These are phyloP conservation scores for Triticum urartu DNA, from an alignment of 176 grass and related monocot genomes.

Conservation along the genomic window DNA sequence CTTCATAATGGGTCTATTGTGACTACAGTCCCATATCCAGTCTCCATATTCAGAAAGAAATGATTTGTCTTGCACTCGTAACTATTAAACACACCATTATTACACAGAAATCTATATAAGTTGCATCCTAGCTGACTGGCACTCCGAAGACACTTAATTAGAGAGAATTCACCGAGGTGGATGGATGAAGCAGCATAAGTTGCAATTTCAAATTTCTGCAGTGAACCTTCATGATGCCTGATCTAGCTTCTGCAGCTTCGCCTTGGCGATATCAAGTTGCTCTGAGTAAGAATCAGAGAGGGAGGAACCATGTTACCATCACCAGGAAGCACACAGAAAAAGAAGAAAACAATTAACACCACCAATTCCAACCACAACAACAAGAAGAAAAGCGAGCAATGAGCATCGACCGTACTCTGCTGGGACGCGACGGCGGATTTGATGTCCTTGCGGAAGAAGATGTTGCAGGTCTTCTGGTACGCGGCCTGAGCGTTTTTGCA, in stretches of 20 bases:
- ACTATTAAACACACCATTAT: not conserved
- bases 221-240: slow-evolving; percentile 23
- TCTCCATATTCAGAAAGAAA: not conserved
- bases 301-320: not conserved
- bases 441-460: slow-evolving; percentile 44
- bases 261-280: slow-evolving; percentile 40
- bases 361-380: not conserved
- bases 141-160: not conserved
- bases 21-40: not conserved
- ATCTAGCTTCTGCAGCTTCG: slow-evolving; percentile 34
- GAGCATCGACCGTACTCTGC: slow-evolving; percentile 25
- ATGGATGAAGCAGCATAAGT: not conserved
- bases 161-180: not conserved
- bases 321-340: not conserved
- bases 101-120: not conserved
- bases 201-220: not conserved
- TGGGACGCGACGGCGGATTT: slow-evolving; percentile 19
- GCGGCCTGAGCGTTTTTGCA: slow-evolving; percentile 8
- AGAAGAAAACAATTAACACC: not conserved
- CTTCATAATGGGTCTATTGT: no score
- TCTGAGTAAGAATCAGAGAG: slow-evolving; percentile 2
- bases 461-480: slow-evolving; percentile 45
- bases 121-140: not conserved
- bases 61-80: not conserved
- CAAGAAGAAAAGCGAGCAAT: not conserved